Evolutionary conservation across 2,329 filamentous ascomycete species (phyloP), one percentile per base, ranked within the genome.

Genomic region (Lachnellula arida): DNA sequence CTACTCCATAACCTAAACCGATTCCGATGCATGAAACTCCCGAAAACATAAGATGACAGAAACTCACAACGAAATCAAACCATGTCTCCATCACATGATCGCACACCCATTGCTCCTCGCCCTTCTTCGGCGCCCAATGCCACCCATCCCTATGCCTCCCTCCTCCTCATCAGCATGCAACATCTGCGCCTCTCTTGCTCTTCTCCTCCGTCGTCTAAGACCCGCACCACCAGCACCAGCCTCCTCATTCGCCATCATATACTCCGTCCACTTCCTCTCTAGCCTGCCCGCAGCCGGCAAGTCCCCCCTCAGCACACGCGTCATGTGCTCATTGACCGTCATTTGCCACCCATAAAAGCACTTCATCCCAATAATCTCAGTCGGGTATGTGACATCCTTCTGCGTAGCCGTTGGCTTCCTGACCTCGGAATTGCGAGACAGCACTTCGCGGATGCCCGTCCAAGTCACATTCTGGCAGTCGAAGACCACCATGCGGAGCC

Each of bases 281-380:
- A 97, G 78, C n/a, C 89, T 78, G 39, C 79, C 80, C 0, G 94
- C 94, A 1, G 88, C 80, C 0, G 79, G 76, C 56, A 91, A 81
- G 59, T 96, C 89, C 6, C 90, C 90, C 4, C 82, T 78, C 51
- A 96, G 72, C 0, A 97, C 89, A 4, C 92, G 84, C 74, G 92
- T 93, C 52, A 86, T 91, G 72, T 97, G 93, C 71, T 97, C 91
- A 63, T 97, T 88, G 4, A 97, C 91, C 0, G 91, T 97, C 74
- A 90, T 89, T 73, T 97, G 93, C 83, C 90, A 97, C 43, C 88
- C 91, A 71, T 96, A 96, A 75, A 93, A 97, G 72, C 91, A 96
- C 72, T 96, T 97, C 44, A 97, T 79, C 5, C 85, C 79, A 57
- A 97, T 91, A 55, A 95, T 83, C 68, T 96, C 87, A 1, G 84